phyloP scores from a whole-genome alignment of 176 grass and related monocot genomes.

The Typha latifolia region DNA sequence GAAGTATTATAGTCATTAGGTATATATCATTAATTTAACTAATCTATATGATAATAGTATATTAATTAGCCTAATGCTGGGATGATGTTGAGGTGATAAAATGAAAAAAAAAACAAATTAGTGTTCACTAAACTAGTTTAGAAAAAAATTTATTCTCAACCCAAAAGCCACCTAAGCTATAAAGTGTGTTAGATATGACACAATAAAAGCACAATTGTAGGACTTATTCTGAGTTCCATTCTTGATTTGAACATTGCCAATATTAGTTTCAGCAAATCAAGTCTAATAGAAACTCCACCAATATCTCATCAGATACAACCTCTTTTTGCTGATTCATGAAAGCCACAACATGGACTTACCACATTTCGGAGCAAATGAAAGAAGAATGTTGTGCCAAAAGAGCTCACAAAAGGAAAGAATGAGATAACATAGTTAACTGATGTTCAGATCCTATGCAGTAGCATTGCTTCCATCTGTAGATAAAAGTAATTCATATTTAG shows the following conservation, averaged over 20 bases:
- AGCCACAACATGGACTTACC: background rate
- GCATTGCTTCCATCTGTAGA: slow-evolving; percentile 49
- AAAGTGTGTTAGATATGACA: no score
- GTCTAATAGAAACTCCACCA: background rate
- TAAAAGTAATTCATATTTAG: background rate
- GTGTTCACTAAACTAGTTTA: no score
- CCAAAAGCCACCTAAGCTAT: no score
- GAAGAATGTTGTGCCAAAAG: background rate
- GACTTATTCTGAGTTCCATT: no score
- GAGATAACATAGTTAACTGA: slow-evolving; percentile 27
- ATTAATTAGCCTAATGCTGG: no score
- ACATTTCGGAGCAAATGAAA: background rate
- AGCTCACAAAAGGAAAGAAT: background rate
- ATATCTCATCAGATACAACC: slow-evolving; percentile 9
- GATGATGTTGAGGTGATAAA: no score
- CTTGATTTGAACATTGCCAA: background rate
- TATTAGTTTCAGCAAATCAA: background rate
- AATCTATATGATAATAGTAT: no score
- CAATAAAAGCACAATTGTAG: no score
- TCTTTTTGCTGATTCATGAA: slow-evolving; percentile 27
- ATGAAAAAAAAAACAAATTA: no score
- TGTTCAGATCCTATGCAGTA: slow-evolving; percentile 56
- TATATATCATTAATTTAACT: no score
- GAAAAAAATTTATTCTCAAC: no score
- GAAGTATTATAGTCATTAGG: no score